Conservation (phyloP, 1,139 yeast genomes). For the Geotrichum siamense region DNA sequence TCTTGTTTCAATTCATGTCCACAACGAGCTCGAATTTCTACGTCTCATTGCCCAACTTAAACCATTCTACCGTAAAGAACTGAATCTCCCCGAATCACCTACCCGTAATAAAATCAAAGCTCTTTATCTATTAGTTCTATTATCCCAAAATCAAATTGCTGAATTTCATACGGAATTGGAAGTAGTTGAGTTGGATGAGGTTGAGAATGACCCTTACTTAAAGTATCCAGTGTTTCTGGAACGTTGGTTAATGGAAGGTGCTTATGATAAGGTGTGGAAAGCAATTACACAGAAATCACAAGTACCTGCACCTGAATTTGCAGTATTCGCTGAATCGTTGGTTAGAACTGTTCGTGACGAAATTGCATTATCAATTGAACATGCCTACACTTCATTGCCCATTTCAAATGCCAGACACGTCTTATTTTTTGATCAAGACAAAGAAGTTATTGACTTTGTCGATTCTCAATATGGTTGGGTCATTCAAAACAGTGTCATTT, state of each 20-base stretch:
- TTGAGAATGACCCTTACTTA: conserved; percentile 51
- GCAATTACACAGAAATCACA: conserved; percentile 45
- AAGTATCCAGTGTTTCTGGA: conserved; percentile 84
- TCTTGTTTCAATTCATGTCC: conserved; percentile 57
- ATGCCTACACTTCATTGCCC: conserved; percentile 70
- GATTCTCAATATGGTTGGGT: conserved; percentile 55
- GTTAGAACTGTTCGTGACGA: conserved; percentile 74
- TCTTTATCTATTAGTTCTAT: conserved; percentile 63
- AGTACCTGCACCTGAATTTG: conserved; percentile 44
- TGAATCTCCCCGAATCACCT: conserved; percentile 46
- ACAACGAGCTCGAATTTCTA: conserved; percentile 59
- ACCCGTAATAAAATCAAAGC: conserved; percentile 75
- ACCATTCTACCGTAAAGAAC: conserved; percentile 55
- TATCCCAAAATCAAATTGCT: conserved; percentile 78
- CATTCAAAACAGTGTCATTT: conserved; percentile 46
- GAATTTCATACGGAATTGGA: conserved; percentile 88
- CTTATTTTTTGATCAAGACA: conserved; percentile 65
- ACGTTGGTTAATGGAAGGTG: conserved; percentile 93
- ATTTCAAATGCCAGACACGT: conserved; percentile 75
- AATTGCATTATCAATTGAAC: conserved; percentile 80
- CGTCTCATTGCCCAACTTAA: conserved; percentile 68
- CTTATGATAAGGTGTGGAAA: conserved; percentile 87
- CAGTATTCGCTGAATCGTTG: conserved; percentile 43
- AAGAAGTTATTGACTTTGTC: conserved; percentile 56
- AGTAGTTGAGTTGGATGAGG: conserved; percentile 16